Evolutionary conservation across 2,329 filamentous ascomycete genomes (phyloP).

Genomic region (Ilyonectria mors-panacis): DNA sequence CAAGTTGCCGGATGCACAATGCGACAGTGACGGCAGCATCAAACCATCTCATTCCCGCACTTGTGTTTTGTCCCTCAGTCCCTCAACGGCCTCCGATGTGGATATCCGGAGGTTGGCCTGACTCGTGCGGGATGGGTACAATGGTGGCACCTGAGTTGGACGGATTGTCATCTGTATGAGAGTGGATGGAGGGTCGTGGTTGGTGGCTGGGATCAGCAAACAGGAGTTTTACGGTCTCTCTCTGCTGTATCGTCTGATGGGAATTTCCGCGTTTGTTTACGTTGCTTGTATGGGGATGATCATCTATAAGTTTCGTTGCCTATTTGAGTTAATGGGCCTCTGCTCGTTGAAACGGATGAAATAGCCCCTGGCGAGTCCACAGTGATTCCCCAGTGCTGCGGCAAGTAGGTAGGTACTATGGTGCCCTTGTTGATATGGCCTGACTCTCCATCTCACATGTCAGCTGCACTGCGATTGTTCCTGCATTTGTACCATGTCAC

Average conservation of each 20-base stretch:
- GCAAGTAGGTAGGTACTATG: background rate
- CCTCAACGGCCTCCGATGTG: background rate
- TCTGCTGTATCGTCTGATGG: background rate
- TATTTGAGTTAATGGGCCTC: background rate
- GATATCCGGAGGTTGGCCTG: background rate
- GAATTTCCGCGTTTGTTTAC: background rate
- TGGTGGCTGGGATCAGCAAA: background rate
- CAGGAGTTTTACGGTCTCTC: background rate
- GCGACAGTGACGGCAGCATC: background rate
- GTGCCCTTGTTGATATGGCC: background rate
- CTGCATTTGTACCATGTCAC: background rate
- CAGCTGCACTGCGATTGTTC: background rate
- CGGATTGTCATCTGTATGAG: background rate
- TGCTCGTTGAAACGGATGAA: background rate
- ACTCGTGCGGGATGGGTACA: constrained; percentile 7
- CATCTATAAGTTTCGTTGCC: background rate
- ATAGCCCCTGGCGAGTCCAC: background rate
- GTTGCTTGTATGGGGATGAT: background rate
- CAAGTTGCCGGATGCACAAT: constrained; percentile 7
- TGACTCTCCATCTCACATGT: background rate
- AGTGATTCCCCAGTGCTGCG: background rate
- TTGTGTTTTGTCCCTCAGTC: background rate
- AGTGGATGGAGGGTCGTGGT: background rate
- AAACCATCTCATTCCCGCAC: background rate
- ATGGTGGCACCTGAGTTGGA: background rate